Conservation (phyloP, 495 filamentous ascomycete genomes). For the Penicillium mononematosum region DNA sequence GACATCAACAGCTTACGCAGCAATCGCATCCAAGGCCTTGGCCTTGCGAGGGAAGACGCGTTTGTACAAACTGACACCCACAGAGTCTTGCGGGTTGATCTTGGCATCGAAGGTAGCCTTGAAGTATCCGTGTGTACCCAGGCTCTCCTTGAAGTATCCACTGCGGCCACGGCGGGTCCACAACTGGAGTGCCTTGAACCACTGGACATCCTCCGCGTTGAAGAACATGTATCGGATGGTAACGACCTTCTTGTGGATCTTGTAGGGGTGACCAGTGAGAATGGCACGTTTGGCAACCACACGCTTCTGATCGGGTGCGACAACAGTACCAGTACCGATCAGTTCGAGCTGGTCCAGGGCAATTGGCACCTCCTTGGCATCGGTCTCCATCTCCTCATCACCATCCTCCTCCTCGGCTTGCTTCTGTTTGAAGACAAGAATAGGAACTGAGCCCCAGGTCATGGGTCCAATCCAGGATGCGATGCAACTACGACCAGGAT, state of each 20-base stretch:
- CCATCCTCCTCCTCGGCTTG: constrained; percentile 32
- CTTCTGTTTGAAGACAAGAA: constrained; percentile 75
- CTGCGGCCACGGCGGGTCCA: constrained; percentile 89
- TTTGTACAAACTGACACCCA: constrained; percentile 93
- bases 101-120: constrained; percentile 96
- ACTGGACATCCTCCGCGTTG: constrained; percentile 87
- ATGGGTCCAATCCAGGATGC: constrained; percentile 88
- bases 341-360: constrained; percentile 56
- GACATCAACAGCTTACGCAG: constrained; percentile 21
- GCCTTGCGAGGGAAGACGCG: constrained; percentile 80
- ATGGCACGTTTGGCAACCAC: constrained; percentile 93
- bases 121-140: constrained; percentile 98
- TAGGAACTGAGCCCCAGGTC: constrained; percentile 87
- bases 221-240: constrained; percentile 99
- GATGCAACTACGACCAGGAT: constrained; percentile 86
- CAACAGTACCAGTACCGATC: constrained; percentile 80
- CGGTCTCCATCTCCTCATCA: constrained; percentile 41
- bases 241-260: constrained; percentile 96
- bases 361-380: constrained; percentile 28
- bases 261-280: constrained; percentile 92
- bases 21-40: constrained; percentile 47
- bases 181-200: constrained; percentile 93
- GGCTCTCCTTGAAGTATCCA: constrained; percentile 86
- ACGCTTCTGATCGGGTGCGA: constrained; percentile 73
- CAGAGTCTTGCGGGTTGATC: constrained; percentile 90